These are phyloP conservation scores for Metschnikowia henanensis DNA, from an alignment of 805 yeast genomes.

Conservation along the genomic window DNA sequence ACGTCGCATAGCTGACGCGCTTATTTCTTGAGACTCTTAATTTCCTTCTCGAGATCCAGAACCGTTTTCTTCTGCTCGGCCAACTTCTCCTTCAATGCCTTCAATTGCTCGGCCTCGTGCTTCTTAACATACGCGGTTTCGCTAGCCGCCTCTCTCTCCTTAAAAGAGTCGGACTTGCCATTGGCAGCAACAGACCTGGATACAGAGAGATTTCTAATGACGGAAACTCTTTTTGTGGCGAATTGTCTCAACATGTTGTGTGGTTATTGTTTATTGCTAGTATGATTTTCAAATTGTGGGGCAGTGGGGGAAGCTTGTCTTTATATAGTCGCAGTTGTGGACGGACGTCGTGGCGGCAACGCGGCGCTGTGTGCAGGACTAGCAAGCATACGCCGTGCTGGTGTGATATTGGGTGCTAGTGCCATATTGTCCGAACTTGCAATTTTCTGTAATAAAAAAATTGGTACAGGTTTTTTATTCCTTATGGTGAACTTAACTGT, in stretches of 20 bases:
- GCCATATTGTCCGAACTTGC: too few species aligned
- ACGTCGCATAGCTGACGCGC: slow-evolving; percentile 1
- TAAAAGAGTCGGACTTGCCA: slow-evolving; percentile 27
- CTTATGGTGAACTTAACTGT: too few species aligned
- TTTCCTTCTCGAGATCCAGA: slow-evolving; percentile 48
- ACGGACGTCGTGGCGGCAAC: neutral
- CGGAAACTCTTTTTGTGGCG: slow-evolving; percentile 16
- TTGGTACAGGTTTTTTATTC: too few species aligned
- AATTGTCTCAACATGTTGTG: slow-evolving; percentile 22
- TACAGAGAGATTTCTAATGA: slow-evolving; percentile 18
- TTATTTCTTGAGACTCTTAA: slow-evolving; percentile 51
- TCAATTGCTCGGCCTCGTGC: slow-evolving; percentile 88
- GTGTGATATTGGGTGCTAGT: too few species aligned
- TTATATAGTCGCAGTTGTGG: neutral
- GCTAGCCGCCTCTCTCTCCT: slow-evolving; percentile 90
- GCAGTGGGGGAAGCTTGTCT: neutral
- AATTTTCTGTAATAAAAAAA: too few species aligned
- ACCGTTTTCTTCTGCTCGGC: slow-evolving; percentile 68
- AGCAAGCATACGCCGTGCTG: neutral
- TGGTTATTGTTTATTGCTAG: neutral
- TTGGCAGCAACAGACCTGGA: slow-evolving; percentile 13
- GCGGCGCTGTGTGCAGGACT: neutral
- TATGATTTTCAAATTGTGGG: neutral
- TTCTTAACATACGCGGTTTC: slow-evolving; percentile 84
- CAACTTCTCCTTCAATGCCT: slow-evolving; percentile 71